These are phyloP conservation scores for Trichodelitschia bisporula DNA, from an alignment of 495 filamentous ascomycete species.

Conservation along the genomic window DNA sequence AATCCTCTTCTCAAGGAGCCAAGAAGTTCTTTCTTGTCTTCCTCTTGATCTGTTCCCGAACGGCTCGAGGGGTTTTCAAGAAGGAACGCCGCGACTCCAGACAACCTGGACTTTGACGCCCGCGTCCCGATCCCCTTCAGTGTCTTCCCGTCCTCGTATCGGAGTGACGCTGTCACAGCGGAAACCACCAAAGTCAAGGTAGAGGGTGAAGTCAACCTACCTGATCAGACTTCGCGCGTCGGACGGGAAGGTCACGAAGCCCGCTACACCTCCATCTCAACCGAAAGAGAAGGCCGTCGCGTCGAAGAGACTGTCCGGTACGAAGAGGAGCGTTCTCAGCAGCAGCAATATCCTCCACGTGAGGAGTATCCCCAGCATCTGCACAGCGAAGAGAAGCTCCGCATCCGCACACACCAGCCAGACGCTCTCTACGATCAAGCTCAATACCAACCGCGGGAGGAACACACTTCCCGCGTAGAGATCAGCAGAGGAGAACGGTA, in stretches of 20 bases:
- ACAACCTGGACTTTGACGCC: slow-evolving; percentile 99
- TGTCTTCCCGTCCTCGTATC: slow-evolving; percentile 97
- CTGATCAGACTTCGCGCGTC: slow-evolving; percentile 45
- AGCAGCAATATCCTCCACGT: too few species aligned
- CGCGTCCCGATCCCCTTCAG: slow-evolving; percentile 97
- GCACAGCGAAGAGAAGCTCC: slow-evolving; percentile 13
- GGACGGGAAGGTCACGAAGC: slow-evolving; percentile 82
- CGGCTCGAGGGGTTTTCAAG: slow-evolving; percentile 84
- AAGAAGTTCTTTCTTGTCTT: slow-evolving; percentile 82
- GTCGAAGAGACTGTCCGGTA: slow-evolving; percentile 34
- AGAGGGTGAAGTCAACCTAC: slow-evolving; percentile 73
- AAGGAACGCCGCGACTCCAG: slow-evolving; percentile 64
- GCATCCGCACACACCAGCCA: slow-evolving; percentile 9
- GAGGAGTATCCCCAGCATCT: too few species aligned
- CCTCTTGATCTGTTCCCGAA: slow-evolving; percentile 59
- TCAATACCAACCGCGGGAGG: too few species aligned
- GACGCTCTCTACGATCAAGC: too few species aligned
- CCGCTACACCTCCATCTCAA: slow-evolving; percentile 36
- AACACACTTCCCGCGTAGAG: too few species aligned
- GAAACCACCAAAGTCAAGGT: slow-evolving; percentile 56
- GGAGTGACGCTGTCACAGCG: slow-evolving; percentile 58
- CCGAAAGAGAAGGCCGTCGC: slow-evolving; percentile 33
- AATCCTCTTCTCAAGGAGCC: too few species aligned
- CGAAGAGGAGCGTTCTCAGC: slow-evolving; percentile 14
- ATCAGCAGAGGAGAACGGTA: too few species aligned